Evolutionary conservation across 73 alveolate species (phyloP).

Genomic region (Tetrahymena borealis): DNA sequence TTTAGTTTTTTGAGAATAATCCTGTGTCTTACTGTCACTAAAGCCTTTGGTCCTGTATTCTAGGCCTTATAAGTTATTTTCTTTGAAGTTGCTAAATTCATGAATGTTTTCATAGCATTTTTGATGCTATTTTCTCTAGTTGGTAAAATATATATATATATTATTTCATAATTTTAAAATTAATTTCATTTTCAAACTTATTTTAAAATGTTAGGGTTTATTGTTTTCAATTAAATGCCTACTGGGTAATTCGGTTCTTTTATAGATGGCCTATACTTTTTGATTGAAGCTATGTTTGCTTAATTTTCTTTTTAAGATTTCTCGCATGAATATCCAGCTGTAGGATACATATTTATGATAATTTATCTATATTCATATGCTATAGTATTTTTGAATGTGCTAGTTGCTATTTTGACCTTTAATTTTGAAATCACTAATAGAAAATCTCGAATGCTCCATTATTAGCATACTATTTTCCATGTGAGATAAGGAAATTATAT

Average conservation of each 20-base stretch:
- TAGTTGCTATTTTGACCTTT: background rate
- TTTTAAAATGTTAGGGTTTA: background rate
- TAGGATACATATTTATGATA: background rate
- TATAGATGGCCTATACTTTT: background rate
- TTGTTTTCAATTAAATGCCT: background rate
- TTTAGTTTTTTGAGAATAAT: background rate
- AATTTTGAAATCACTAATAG: background rate
- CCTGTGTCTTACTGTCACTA: background rate
- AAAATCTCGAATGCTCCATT: background rate
- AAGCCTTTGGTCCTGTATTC: background rate
- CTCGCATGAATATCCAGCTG: background rate
- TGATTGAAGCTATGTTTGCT: background rate
- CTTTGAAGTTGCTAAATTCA: background rate
- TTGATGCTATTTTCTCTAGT: background rate
- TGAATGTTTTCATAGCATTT: background rate
- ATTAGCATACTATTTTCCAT: background rate
- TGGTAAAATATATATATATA: background rate
- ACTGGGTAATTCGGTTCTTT: background rate
- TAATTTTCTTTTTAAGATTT: background rate
- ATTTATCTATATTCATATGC: background rate
- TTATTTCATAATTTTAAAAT: background rate
- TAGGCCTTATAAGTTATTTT: background rate
- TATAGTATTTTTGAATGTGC: background rate
- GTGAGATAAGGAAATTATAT: background rate
- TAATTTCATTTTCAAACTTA: background rate